Percentiles rank a stretch among this genome's conserved stretches.
These are phyloP conservation scores for Leccinum rimulosum DNA, from an alignment of 768 basidiomycete species.

Conservation along the genomic window DNA sequence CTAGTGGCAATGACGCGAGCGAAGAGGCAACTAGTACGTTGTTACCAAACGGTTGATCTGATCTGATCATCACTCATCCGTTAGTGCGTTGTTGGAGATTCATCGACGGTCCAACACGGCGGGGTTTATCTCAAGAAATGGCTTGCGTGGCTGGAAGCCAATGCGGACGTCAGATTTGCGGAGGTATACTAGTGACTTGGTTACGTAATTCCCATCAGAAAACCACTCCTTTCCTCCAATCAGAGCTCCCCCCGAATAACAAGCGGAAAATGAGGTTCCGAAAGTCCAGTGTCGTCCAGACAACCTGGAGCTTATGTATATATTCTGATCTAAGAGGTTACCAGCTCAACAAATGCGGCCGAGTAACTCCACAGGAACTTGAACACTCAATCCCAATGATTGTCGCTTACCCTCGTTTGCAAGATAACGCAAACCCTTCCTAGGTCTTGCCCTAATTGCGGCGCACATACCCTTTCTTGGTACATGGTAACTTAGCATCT, in stretches of 20 bases:
- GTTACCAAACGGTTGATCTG: background rate
- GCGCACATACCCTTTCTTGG: too few species aligned
- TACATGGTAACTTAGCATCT: too few species aligned
- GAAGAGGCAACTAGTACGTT: slow-evolving; percentile 79
- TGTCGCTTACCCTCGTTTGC: too few species aligned
- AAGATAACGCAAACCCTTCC: too few species aligned
- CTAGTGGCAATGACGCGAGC: slow-evolving; percentile 91
- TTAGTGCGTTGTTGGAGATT: slow-evolving; percentile 92
- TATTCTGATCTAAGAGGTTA: background rate
- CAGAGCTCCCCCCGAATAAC: background rate
- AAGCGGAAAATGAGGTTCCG: background rate
- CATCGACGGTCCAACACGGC: slow-evolving; percentile 85
- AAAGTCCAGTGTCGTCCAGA: background rate
- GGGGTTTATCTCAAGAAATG: slow-evolving; percentile 83
- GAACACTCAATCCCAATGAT: too few species aligned
- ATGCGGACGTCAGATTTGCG: slow-evolving; percentile 89
- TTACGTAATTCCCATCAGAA: background rate
- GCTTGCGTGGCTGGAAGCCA: slow-evolving; percentile 85
- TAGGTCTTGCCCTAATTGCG: too few species aligned
- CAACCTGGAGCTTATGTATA: background rate
- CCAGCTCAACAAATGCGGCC: background rate
- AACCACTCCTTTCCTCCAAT: background rate
- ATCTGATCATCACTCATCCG: background rate
- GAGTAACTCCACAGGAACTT: background rate
- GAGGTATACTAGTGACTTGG: slow-evolving; percentile 38